phyloP scores from a whole-genome alignment of 345 rosid genomes.

The Hibiscus mutabilis region DNA sequence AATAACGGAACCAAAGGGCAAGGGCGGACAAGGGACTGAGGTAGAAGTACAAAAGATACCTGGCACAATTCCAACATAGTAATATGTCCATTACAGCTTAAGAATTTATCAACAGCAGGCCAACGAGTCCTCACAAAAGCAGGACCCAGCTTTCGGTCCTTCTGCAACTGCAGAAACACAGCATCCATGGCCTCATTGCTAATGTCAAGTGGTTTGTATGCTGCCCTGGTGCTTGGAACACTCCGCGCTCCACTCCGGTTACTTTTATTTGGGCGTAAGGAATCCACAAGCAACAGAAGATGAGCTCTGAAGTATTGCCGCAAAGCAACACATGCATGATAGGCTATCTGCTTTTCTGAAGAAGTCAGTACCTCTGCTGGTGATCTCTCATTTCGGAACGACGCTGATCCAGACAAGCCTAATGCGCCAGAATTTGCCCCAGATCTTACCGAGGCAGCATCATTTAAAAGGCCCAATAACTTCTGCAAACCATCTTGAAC shows the following conservation, averaged over 20 bases:
- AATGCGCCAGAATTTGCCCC: conserved; percentile 62
- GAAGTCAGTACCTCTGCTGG: conserved; percentile 86
- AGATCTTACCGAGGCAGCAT: conserved; percentile 92
- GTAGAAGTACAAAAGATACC: conserved; percentile 32
- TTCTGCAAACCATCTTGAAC: conserved; percentile 80
- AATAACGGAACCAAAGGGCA: conserved; percentile 12
- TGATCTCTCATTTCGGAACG: conserved; percentile 66
- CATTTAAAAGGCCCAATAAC: conserved; percentile 62
- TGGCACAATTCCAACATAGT: conserved; percentile 94
- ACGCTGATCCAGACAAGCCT: conserved; percentile 38
- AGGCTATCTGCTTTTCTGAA: conserved; percentile 94
- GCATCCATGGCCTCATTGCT: conserved; percentile 98
- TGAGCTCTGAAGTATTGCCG: conserved; percentile 98
- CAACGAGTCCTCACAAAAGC: conserved; percentile 83
- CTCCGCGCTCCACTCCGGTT: conserved; percentile 65
- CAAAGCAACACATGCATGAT: conserved; percentile 86
- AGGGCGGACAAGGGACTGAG: background rate
- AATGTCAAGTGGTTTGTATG: conserved; percentile 88
- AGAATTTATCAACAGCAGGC: conserved; percentile 78
- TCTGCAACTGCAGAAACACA: conserved; percentile 80
- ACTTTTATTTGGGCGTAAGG: conserved; percentile 86
- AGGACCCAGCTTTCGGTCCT: conserved; percentile 92
- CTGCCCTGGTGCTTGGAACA: conserved; percentile 75
- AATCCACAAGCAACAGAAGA: conserved; percentile 81
- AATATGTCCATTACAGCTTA: conserved; percentile 71